Evolutionary conservation across 2,329 filamentous ascomycete genomes (phyloP).

Genomic region (Rugonectria rugulosa): DNA sequence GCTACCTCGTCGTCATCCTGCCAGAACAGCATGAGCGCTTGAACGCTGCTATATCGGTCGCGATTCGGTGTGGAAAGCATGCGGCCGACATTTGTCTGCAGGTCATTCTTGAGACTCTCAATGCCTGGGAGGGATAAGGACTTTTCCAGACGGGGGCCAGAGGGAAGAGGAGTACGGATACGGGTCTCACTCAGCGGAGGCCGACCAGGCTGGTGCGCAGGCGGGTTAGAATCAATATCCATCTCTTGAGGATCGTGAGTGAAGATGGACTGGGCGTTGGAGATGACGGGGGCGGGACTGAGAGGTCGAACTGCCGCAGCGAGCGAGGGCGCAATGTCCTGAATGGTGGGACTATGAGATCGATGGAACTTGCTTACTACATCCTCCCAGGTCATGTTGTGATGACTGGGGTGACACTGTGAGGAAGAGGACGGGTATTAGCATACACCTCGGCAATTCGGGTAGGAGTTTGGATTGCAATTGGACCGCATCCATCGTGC

Average conservation of each 20-base stretch:
- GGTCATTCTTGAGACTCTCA: constrained; percentile 58
- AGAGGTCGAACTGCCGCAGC: constrained; percentile 52
- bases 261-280: constrained; percentile 49
- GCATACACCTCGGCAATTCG: constrained; percentile 21
- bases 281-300: constrained; percentile 52
- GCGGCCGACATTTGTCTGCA: constrained; percentile 59
- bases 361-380: constrained; percentile 62
- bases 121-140: constrained; percentile 57
- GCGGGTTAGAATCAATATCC: constrained; percentile 57
- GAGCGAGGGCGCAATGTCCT: constrained; percentile 55
- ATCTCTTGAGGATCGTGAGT: constrained; percentile 60
- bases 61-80: constrained; percentile 59
- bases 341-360: constrained; percentile 59
- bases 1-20: constrained; percentile 58
- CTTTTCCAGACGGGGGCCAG: constrained; percentile 63
- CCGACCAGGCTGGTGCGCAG: constrained; percentile 46
- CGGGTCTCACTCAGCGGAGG: constrained; percentile 55
- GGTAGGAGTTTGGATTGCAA: too few relatives aligned
- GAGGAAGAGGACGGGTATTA: constrained; percentile 24
- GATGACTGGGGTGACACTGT: constrained; percentile 67
- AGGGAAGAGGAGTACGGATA: constrained; percentile 64
- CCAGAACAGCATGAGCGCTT: constrained; percentile 64
- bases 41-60: constrained; percentile 61
- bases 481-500: too few relatives aligned
- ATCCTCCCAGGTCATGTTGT: constrained; percentile 68